Evolutionary conservation across 306 rosid genomes (phyloP).

Genomic region (Rosa multiflora): DNA sequence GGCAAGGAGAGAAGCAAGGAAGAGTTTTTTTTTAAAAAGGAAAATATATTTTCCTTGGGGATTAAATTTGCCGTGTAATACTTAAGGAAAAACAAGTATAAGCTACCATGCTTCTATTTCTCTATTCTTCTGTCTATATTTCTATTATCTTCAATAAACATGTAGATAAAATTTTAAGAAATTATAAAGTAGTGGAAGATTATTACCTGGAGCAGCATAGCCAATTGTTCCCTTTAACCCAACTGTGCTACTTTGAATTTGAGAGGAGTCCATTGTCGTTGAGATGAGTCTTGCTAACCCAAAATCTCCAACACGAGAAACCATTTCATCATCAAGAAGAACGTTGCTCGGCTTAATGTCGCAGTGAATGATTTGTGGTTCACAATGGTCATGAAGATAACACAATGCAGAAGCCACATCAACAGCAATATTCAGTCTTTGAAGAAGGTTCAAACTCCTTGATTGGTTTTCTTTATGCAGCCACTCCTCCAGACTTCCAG

Average conservation of each 20-base stretch:
- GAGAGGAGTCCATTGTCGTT: neutral
- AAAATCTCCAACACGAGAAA: constrained; percentile 39
- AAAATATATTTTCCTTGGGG: too few relatives aligned
- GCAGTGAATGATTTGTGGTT: constrained; percentile 38
- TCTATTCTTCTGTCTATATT: neutral
- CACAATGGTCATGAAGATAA: constrained; percentile 37
- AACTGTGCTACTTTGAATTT: constrained; percentile 23
- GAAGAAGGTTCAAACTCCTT: constrained; percentile 26
- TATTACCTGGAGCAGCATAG: constrained; percentile 30
- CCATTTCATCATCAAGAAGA: constrained; percentile 39
- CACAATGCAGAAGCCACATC: constrained; percentile 46
- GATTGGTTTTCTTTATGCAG: constrained; percentile 15
- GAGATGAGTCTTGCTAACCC: constrained; percentile 37
- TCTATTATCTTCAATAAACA: too few relatives aligned
- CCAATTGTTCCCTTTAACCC: constrained; percentile 27
- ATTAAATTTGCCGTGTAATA: too few relatives aligned
- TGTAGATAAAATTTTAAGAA: neutral
- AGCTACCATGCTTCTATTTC: neutral
- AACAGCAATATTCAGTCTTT: constrained; percentile 29
- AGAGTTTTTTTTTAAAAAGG: too few relatives aligned
- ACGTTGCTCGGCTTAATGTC: constrained; percentile 47
- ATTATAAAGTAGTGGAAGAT: neutral
- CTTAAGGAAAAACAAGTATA: too few relatives aligned
- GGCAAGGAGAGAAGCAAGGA: too few relatives aligned
- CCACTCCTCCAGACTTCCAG: constrained; percentile 41